Evolutionary conservation across 257 asterid genomes (phyloP).

Genomic region (Solanum corneliomulleri): DNA sequence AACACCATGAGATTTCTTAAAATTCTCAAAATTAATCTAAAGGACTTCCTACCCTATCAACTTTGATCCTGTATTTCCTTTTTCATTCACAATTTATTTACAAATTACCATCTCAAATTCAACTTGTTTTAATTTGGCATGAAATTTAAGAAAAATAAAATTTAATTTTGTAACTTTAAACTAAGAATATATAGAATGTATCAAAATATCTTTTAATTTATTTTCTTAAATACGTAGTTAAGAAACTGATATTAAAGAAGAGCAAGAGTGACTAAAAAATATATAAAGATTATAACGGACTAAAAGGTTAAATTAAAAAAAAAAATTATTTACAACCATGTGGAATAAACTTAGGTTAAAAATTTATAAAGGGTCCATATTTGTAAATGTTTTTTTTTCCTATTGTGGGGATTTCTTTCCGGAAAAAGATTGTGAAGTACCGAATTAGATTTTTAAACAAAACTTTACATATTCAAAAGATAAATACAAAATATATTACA

Average conservation of each 20-base stretch:
- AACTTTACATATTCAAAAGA: no score
- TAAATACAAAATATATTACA: no score
- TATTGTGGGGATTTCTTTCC: background rate
- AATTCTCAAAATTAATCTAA: background rate
- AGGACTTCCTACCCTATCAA: background rate
- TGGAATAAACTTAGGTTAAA: no score
- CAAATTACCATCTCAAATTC: background rate
- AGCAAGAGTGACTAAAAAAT: background rate
- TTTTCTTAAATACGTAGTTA: no score
- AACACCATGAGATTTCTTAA: background rate
- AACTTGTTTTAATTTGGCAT: no score
- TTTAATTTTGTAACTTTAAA: no score
- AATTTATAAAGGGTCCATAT: background rate
- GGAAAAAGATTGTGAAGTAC: background rate
- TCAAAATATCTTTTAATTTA: no score
- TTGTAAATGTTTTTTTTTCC: no score
- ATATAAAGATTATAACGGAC: background rate
- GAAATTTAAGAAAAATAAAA: background rate
- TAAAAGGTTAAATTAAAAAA: no score
- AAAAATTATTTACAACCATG: no score
- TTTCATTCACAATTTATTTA: background rate
- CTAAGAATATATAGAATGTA: background rate
- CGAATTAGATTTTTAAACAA: background rate
- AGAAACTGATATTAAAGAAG: background rate
- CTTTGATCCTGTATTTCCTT: background rate